Conservation (phyloP, 1,284 basidiomycete species). For the Sutorius eximius region DNA sequence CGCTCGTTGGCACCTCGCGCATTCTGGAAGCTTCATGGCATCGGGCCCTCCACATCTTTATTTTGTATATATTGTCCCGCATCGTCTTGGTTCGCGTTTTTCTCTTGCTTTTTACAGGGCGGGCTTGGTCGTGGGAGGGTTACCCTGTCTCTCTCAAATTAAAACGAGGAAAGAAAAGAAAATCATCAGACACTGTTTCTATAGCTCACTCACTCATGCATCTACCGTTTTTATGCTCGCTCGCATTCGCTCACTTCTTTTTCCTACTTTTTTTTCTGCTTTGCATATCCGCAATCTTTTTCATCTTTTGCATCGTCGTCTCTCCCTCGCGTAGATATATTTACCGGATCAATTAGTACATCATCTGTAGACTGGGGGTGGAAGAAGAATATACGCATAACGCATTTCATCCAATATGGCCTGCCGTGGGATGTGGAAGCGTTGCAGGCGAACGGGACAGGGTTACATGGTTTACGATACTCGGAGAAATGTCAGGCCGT, state of each 20-base stretch:
- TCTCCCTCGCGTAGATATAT: slow-evolving; percentile 22
- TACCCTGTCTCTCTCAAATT: neutral
- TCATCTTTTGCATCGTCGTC: slow-evolving; percentile 16
- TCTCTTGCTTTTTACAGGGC: slow-evolving; percentile 1
- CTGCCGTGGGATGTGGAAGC: neutral
- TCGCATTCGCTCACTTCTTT: slow-evolving; percentile 1
- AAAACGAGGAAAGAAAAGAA: neutral
- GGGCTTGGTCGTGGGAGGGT: slow-evolving; percentile 7
- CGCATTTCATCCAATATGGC: neutral
- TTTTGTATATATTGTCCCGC: slow-evolving; percentile 28
- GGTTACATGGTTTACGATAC: too few relatives aligned
- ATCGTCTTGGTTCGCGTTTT: slow-evolving; percentile 1
- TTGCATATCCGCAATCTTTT: slow-evolving; percentile 17
- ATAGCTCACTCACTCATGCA: slow-evolving; percentile 8
- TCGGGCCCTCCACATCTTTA: slow-evolving; percentile 12
- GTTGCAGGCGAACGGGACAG: neutral
- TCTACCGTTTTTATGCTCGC: neutral
- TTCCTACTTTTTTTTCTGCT: neutral
- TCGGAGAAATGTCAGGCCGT: too few relatives aligned
- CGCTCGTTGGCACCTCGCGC: slow-evolving; percentile 1
- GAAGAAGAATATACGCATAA: slow-evolving; percentile 23
- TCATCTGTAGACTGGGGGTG: slow-evolving; percentile 26
- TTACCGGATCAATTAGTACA: slow-evolving; percentile 23
- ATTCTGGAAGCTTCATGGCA: slow-evolving; percentile 2
- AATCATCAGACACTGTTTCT: slow-evolving; percentile 2